These are phyloP conservation scores for Exophiala mesophila DNA, from an alignment of 2,329 filamentous ascomycete genomes.

Conservation along the genomic window DNA sequence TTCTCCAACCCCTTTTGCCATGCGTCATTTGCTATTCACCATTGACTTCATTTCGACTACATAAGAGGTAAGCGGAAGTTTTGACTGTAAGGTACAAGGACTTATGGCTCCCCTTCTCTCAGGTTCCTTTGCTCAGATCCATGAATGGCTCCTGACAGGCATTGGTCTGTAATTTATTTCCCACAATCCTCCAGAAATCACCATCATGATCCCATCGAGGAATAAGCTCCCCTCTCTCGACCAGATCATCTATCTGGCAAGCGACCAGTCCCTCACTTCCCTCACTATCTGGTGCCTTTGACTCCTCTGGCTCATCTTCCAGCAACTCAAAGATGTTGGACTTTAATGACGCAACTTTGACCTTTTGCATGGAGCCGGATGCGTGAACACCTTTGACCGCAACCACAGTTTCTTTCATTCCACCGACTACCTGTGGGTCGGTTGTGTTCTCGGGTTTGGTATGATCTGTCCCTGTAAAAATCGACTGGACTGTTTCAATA, in stretches of 20 bases:
- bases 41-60: too few species aligned
- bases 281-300: slow-evolving; percentile 2
- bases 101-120: neutral
- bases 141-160: slow-evolving; percentile 53
- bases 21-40: too few species aligned
- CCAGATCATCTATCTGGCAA: slow-evolving; percentile 24
- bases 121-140: slow-evolving; percentile 9
- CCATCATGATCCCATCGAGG: slow-evolving; percentile 43
- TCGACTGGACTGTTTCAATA: neutral
- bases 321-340: slow-evolving; percentile 21
- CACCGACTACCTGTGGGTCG: neutral
- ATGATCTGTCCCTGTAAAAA: neutral
- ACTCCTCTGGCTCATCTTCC: slow-evolving; percentile 8
- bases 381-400: neutral
- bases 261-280: slow-evolving; percentile 7
- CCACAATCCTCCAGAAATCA: slow-evolving; percentile 54
- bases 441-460: neutral
- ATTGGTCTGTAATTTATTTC: slow-evolving; percentile 57
- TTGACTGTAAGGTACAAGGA: too few species aligned
- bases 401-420: neutral
- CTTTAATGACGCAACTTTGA: slow-evolving; percentile 13
- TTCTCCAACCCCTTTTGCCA: too few species aligned
- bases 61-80: too few species aligned
- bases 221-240: slow-evolving; percentile 42
- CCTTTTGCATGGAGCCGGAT: slow-evolving; percentile 8